Evolutionary conservation across 1,284 basidiomycete genomes (phyloP), one percentile per base, ranked within the genome.

Genomic region (Pisolithus thermaeus): DNA sequence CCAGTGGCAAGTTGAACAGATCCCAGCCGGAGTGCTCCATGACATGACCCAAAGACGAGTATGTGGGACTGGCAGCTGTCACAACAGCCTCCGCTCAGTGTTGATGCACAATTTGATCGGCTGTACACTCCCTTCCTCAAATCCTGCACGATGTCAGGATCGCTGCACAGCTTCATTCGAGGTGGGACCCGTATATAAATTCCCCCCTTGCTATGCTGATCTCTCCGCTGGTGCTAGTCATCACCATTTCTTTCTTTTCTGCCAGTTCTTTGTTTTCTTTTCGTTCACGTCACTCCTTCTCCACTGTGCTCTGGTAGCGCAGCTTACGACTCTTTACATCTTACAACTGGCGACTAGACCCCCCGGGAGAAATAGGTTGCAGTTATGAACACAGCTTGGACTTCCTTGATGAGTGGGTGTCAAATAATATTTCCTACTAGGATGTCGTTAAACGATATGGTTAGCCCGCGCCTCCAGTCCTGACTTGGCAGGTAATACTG

Each of bases 271-370:
- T 45, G 39, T 38, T 47, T 37, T n/a, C 8, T 8, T 36, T 44
- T 43, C 41, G 23, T 42, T 41, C 41, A 11, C 23, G 38, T 40
- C 32, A 23, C 7, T 47, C 36, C 27, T 18, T 27, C n/a, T 27
- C 40, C 6, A 30, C 47, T 52, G 51, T 28, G 40, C 51, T 52
- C 51, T 49, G 46, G 51, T 12, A 52, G 51, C 40, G n/a, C 51
- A 52, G 46, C 36, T 35, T 14, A 35, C 32, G 32, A 35, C 11
- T 20, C 30, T 27, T 35, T 47, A 38, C 32, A 48, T 28, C 22
- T 39, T 46, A 43, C 46, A 28, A 18, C 41, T 14, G 22, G 16
- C 25, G 23, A 16, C 25, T 23, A 27, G 42, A 18, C 25, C 30
- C 4, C 22, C n/a, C n/a, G n/a, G 42, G 3, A 43, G 23, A 27